A percentile compares a stretch with the other conserved stretches of the same genome.
Evolutionary conservation across 2,329 filamentous ascomycete genomes (phyloP).

Genomic region (Lachnellula suecica): DNA sequence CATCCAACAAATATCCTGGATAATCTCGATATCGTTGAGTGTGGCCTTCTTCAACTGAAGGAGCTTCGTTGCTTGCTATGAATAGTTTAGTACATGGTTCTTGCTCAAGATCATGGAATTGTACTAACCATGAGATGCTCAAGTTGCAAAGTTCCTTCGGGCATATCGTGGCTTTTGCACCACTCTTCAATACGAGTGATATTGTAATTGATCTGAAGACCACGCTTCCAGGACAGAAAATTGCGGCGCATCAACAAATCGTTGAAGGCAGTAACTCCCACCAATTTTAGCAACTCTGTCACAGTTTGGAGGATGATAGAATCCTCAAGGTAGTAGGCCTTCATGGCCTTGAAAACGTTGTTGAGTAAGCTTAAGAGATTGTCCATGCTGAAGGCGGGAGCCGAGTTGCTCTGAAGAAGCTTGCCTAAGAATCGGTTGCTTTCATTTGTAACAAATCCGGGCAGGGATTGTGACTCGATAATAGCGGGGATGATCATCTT

Average conservation of each 20-base stretch:
- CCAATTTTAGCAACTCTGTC: constrained; percentile 86
- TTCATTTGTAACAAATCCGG: constrained; percentile 98
- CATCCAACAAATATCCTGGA: constrained; percentile 99
- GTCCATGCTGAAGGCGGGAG: constrained; percentile 99
- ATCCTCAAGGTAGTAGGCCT: constrained; percentile 95
- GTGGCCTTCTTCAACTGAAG: constrained; percentile 98
- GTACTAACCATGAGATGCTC: constrained; percentile 89
- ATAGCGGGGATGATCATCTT: constrained; percentile 99
- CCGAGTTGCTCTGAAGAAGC: constrained; percentile 84
- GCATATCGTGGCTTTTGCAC: constrained; percentile 99
- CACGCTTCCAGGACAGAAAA: constrained; percentile 99
- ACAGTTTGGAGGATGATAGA: constrained; percentile 94
- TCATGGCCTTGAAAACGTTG: constrained; percentile 98
- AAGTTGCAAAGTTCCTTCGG: constrained; percentile 92
- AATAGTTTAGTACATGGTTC: constrained; percentile 32
- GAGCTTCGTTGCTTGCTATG: constrained; percentile 92
- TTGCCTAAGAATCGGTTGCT: constrained; percentile 98
- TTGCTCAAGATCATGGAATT: background rate
- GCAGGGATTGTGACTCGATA: constrained; percentile 97
- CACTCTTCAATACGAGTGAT: constrained; percentile 99
- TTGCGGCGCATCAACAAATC: constrained; percentile 96
- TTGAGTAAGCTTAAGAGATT: constrained; percentile 94
- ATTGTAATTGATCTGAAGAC: constrained; percentile 99
- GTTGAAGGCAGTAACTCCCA: constrained; percentile 98
- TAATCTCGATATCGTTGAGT: constrained; percentile 98